phyloP scores from a whole-genome alignment of 1,139 yeast species.

The Protomyces macrosporus region DNA sequence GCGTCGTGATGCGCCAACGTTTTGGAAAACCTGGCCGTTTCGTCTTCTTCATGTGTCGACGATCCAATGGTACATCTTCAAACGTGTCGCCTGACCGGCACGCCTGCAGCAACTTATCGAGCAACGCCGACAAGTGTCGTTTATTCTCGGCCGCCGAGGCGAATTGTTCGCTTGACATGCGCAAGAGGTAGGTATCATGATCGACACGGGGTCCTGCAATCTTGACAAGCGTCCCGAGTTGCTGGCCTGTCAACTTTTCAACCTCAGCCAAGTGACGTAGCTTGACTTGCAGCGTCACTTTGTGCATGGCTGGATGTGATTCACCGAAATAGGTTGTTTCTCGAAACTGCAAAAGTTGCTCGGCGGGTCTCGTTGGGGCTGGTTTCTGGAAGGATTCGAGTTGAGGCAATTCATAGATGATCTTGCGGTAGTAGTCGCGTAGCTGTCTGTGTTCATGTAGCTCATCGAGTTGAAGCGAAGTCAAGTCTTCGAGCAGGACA shows the following conservation, averaged over 20 bases:
- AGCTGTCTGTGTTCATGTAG: constrained; percentile 45
- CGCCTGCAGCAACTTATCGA: constrained; percentile 56
- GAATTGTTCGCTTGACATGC: constrained; percentile 58
- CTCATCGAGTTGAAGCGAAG: constrained; percentile 15
- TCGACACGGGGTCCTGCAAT: constrained; percentile 77
- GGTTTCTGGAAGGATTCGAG: constrained; percentile 57
- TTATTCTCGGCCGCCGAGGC: constrained; percentile 83
- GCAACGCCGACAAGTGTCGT: constrained; percentile 59
- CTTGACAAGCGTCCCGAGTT: constrained; percentile 68
- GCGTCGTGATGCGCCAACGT: constrained; percentile 50
- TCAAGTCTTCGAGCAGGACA: constrained; percentile 21
- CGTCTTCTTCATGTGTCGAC: constrained; percentile 55
- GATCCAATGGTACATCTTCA: constrained; percentile 75
- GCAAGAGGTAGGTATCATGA: constrained; percentile 52
- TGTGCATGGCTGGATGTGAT: constrained; percentile 63
- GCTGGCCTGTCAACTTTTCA: constrained; percentile 44
- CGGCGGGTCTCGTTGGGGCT: constrained; percentile 36
- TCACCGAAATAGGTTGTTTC: constrained; percentile 72
- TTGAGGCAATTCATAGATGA: constrained; percentile 89
- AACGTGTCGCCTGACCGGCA: constrained; percentile 62
- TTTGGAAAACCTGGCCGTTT: constrained; percentile 61
- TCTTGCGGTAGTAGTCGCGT: constrained; percentile 59
- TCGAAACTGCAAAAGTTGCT: constrained; percentile 57
- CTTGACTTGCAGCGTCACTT: constrained; percentile 58
- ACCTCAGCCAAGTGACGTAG: constrained; percentile 47